Base-by-base conservation (phyloP, 495 filamentous ascomycete genomes). In the Lophiotrema nucula region DNA sequence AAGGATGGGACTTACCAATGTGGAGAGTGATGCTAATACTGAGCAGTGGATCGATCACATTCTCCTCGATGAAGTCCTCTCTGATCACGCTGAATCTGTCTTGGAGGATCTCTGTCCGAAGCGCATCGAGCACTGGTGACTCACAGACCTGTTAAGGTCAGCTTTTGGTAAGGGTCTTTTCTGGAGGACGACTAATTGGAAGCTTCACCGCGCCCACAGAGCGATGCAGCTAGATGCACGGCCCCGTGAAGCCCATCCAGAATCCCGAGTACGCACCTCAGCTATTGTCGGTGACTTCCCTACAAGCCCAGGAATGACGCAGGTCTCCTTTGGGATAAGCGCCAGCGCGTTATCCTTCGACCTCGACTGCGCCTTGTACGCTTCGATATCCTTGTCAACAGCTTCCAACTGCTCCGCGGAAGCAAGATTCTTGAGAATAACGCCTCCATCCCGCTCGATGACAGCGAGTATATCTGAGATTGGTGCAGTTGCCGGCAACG, bases 221-320 rank as follows among this genome's bases (percentile, higher is more conserved):
- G n/a, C n/a, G n/a, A n/a, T n/a, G n/a, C n/a, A n/a, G n/a, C n/a
- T n/a, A n/a, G n/a, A n/a, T n/a, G n/a, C n/a, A n/a, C n/a, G n/a
- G n/a, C n/a, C n/a, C n/a, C n/a, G n/a, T n/a, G n/a, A n/a, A n/a
- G n/a, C n/a, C n/a, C n/a, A n/a, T n/a, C n/a, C n/a, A n/a, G n/a
- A n/a, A n/a, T n/a, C n/a, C n/a, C n/a, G n/a, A n/a, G n/a, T n/a
- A n/a, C n/a, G n/a, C n/a, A 55, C 8, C 11, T 12, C 1, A 0
- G 67, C 70, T 11, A 71, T 58, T 0, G 71, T 73, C 3, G 53
- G 13, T 1, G 69, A 73, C 33, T 72, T 73, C 12, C 69, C 68
- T 4, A 73, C 68, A 8, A 70, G 53, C 25, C 66, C 68, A 1
- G 63, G 62, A 23, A 73, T 53, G 12, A 65, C 53, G 33, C 44